These are phyloP conservation scores for Beauveria medogensis DNA, from an alignment of 2,329 filamentous ascomycete genomes.

Conservation along the genomic window DNA sequence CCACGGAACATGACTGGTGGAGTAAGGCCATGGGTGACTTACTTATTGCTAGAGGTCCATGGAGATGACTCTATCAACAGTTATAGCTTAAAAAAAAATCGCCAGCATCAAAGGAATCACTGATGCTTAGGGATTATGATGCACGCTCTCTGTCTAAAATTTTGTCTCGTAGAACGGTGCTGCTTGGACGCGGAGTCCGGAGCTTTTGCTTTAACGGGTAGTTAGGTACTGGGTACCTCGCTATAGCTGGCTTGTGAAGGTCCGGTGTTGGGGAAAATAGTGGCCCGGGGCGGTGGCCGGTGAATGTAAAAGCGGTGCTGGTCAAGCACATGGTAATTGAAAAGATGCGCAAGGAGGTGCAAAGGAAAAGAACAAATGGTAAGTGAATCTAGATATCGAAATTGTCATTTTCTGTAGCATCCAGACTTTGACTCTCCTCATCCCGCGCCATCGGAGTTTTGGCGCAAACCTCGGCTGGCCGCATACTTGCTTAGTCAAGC, in stretches of 20 bases:
- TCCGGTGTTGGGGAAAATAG: neutral
- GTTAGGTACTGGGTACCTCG: neutral
- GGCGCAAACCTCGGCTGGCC: constrained; percentile 7
- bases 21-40: neutral
- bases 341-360: neutral
- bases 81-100: neutral
- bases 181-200: neutral
- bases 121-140: neutral
- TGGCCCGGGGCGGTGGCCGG: neutral
- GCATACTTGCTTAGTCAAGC: neutral
- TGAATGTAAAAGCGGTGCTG: neutral
- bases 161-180: neutral
- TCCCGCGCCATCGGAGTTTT: constrained; percentile 3
- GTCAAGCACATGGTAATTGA: neutral
- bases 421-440: neutral
- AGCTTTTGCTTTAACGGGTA: neutral
- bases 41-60: neutral
- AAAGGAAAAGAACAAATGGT: neutral
- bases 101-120: neutral
- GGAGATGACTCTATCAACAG: neutral
- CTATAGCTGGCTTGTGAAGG: neutral
- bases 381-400: neutral
- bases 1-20: neutral
- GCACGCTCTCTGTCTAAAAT: too few species aligned
- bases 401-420: too few species aligned